Evolutionary conservation across 202 grass and related monocot species (phyloP), one percentile per base, ranked within the genome.

Genomic region (Digitaria exilis): DNA sequence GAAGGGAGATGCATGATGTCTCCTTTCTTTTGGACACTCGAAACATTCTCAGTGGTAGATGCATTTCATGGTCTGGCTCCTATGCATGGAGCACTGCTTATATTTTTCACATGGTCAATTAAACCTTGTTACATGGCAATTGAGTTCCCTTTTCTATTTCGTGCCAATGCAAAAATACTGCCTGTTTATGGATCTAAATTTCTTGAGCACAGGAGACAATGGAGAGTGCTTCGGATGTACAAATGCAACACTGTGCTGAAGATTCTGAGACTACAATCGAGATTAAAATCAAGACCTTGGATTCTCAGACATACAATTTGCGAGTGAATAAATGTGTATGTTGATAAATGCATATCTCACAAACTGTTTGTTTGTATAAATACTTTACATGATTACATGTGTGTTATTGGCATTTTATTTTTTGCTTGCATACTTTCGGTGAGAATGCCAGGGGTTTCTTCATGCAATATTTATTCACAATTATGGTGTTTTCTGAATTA

Each of bases 221-320:
- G 92, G 92, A 19, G 54, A 87, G 64, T 71, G 59, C 58, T 80
- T 78, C 79, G 49, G 85, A 94, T 88, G 78, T 89, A 46, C 72
- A 71, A n/a, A 86, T 89, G 71, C 48, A 83, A 81, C 82, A 83
- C 70, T 60, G 79, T 41, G 57, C 79, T n/a, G 82, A 89, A 49
- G 79, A 66, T 69, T 78, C 80, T 6, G 84, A 92, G 82, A 92
- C 88, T 73, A 89, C 89, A 67, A 91, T 99, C 0, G 93, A 94
- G 85, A 99, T 99, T 80, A 96, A 99, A 86, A 94, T 99, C 59
- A 99, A 99, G 86, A 99, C 96, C 7, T 87, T 99, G 91, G 96
- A 96, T 94, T 99, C 91, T 73, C 91, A 94, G 52, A 99, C 89
- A 52, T 94, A 99, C 87, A 90, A 78, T 86, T 82, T 99, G 75